Evolutionary conservation across 495 filamentous ascomycete species (phyloP).

Genomic region (Amorphotheca resinae): DNA sequence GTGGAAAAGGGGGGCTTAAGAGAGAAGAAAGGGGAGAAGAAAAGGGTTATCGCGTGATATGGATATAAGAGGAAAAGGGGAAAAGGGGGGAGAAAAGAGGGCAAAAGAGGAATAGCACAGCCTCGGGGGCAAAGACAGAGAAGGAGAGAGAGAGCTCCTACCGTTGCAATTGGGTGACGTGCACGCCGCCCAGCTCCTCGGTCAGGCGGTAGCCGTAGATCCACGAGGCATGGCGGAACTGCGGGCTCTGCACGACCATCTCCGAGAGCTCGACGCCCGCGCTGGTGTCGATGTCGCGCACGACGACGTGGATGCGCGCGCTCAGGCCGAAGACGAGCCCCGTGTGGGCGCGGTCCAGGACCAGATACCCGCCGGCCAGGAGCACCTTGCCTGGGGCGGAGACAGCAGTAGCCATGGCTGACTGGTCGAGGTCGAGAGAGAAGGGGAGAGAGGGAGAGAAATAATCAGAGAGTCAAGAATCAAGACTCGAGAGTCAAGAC

Average conservation of each 20-base stretch:
- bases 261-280: constrained; percentile 46
- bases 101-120: too few species aligned
- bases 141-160: constrained; percentile 23
- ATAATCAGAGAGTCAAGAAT: not conserved
- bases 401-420: constrained; percentile 40
- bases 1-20: too few species aligned
- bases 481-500: too few species aligned
- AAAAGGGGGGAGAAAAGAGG: constrained; percentile 3
- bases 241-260: constrained; percentile 79
- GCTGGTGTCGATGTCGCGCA: constrained; percentile 47
- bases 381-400: constrained; percentile 96
- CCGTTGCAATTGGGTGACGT: constrained; percentile 66
- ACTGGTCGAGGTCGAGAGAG: not conserved
- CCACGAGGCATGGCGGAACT: constrained; percentile 81
- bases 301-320: constrained; percentile 80
- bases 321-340: constrained; percentile 90
- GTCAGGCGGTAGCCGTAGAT: constrained; percentile 62
- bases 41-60: constrained; percentile 12
- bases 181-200: constrained; percentile 59
- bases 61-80: constrained; percentile 1
- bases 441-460: not conserved
- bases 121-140: constrained; percentile 4
- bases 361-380: constrained; percentile 86
- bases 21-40: constrained; percentile 1
- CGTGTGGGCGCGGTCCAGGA: constrained; percentile 78